Base-by-base conservation (phyloP, 148 eudicot genomes). In the Fagopyrum tataricum region DNA sequence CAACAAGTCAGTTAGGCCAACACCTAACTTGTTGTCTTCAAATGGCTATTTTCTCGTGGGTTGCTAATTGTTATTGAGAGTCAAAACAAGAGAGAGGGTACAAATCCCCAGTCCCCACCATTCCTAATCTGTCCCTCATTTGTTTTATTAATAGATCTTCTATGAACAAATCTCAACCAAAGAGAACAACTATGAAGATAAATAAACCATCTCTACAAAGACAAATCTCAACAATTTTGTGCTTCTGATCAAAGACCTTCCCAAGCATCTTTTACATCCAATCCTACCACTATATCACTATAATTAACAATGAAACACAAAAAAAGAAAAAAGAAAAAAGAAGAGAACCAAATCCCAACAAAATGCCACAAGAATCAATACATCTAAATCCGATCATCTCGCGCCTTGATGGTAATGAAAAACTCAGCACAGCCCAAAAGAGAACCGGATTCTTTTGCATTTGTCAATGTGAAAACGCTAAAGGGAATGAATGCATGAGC, bases 21-120 rank as follows among this genome's bases (percentile, higher is more conserved):
- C 68, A 62, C 68, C 42, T 31, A 62, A 15, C 68, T 62, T 37
- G 43, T 62, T 31, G 68, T 62, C 68, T 15, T 62, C 6, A 62
- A 55, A 6, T 31, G 43, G 7, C 4, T 14, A 6, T 62, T 61
- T 62, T 61, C 21, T 26, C 15, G 7, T 21, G 67, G 67, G 67
- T 61, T 61, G 41, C 67, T 61, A 12, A 26, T 61, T 61, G 41
- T 41, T 21, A 12, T 9, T 61, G 40, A 26, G 41, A 61, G 67
- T 61, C 67, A 61, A 61, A 61, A 11, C 41, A 61, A 61, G 24
- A 23, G 67, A 61, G 17, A 61, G 12, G 21, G 67, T 61, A 59
- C 17, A 40, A 61, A 61, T 40, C 67, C 20, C 20, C 20, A n/a
- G 59, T 8, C 10, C 58, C 59, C 59, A 55, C 2, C 59, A 56